phyloP scores from a whole-genome alignment of 257 asterid genomes.

The Solanum neorickii region DNA sequence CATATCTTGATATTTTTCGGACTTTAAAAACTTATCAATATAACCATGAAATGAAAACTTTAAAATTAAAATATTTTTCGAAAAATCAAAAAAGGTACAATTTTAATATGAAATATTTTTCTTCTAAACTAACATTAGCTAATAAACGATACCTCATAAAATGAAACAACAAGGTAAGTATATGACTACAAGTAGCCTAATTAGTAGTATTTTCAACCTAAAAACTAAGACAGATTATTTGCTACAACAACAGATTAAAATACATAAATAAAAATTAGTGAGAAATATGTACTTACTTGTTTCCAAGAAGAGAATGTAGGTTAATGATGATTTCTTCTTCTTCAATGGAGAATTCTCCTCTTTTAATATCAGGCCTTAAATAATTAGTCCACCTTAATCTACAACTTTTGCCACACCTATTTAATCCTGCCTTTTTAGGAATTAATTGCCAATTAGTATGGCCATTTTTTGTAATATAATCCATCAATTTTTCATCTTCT shows the following conservation, averaged over 20 bases:
- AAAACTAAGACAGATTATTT: neutral
- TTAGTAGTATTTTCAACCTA: neutral
- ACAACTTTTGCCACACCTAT: constrained; percentile 31
- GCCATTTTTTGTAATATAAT: constrained; percentile 15
- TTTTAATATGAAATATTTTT: neutral
- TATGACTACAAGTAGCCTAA: neutral
- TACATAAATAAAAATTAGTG: neutral
- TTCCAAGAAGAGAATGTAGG: constrained; percentile 21
- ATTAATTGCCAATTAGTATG: constrained; percentile 24
- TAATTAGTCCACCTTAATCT: constrained; percentile 32
- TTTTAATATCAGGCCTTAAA: constrained; percentile 22
- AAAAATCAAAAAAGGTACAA: neutral
- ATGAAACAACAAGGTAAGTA: neutral
- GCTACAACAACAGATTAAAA: neutral
- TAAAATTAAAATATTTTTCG: neutral
- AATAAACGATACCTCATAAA: neutral
- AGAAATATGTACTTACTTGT: neutral
- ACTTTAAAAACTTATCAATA: neutral
- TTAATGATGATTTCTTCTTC: constrained; percentile 17
- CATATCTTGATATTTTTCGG: neutral
- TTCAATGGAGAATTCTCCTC: constrained; percentile 25
- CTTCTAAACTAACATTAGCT: too few relatives aligned
- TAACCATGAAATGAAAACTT: neutral
- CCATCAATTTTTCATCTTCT: constrained; percentile 15
- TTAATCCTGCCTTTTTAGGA: constrained; percentile 17